phyloP scores from a whole-genome alignment of 208 protist genomes.

The Naegleria fowleri region DNA sequence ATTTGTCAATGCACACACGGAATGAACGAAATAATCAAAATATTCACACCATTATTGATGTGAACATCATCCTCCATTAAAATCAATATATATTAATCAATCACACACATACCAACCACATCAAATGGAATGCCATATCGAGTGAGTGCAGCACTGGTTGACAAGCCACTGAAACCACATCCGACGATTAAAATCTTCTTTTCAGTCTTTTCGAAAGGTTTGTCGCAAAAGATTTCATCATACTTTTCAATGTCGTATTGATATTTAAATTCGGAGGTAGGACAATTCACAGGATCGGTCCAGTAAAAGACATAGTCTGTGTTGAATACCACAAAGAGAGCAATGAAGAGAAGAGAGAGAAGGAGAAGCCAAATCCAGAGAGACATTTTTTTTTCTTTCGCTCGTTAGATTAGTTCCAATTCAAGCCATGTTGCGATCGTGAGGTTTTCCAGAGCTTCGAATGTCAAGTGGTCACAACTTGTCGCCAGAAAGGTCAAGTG shows the following conservation, averaged over 20 bases:
- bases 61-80: too few species aligned
- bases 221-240: not conserved
- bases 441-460: too few species aligned
- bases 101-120: not conserved
- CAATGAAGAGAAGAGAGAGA: not conserved
- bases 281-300: not conserved
- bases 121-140: slow-evolving; percentile 8
- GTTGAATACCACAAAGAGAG: not conserved
- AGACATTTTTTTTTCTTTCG: too few species aligned
- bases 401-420: too few species aligned
- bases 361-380: not conserved
- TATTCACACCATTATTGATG: too few species aligned
- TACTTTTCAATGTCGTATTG: not conserved
- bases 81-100: too few species aligned
- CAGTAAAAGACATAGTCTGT: not conserved
- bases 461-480: too few species aligned
- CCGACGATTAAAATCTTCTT: not conserved
- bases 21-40: too few species aligned
- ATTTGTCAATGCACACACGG: too few species aligned
- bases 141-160: not conserved
- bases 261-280: not conserved
- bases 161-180: not conserved
- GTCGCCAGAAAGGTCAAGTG: too few species aligned
- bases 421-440: too few species aligned
- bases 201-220: not conserved